Evolutionary conservation across 2,329 filamentous ascomycete genomes (phyloP).

Genomic region (Chaetomiaceae sp.): DNA sequence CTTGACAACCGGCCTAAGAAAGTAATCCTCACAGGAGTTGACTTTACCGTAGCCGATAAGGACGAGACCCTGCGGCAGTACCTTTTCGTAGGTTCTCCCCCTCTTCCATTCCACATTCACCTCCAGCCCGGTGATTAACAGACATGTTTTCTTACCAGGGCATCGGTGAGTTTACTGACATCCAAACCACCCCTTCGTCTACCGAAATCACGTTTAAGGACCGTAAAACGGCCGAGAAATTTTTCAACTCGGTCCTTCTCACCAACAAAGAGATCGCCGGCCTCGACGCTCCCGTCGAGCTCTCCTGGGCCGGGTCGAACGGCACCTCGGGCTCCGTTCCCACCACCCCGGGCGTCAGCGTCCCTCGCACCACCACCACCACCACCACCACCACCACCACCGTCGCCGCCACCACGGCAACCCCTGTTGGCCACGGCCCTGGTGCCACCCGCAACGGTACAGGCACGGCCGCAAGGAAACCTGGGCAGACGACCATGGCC

Average conservation of each 20-base stretch:
- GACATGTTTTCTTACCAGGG: conserved; percentile 41
- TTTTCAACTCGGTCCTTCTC: conserved; percentile 51
- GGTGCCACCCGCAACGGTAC: not conserved
- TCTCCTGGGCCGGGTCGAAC: conserved; percentile 54
- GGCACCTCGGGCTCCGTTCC: conserved; percentile 15
- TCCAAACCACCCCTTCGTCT: conserved; percentile 44
- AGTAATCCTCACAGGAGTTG: conserved; percentile 59
- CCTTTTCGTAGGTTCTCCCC: conserved; percentile 54
- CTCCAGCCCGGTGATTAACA: conserved; percentile 26
- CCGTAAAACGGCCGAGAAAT: conserved; percentile 66
- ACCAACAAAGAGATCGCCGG: conserved; percentile 56
- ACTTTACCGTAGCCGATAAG: conserved; percentile 57
- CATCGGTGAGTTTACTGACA: conserved; percentile 58
- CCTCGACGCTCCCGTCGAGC: conserved; percentile 54
- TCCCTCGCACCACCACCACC: not conserved
- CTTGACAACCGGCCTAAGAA: conserved; percentile 73
- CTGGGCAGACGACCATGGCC: not conserved
- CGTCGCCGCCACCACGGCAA: not conserved
- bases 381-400: not conserved
- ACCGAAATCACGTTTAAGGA: conserved; percentile 62
- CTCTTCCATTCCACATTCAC: conserved; percentile 32
- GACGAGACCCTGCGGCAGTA: conserved; percentile 69
- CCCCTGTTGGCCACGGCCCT: no score
- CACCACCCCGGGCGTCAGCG: conserved; percentile 8
- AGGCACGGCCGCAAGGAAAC: not conserved